These are phyloP conservation scores for Microbotryum saponariae DNA, from an alignment of 1,284 basidiomycete genomes.

Conservation along the genomic window DNA sequence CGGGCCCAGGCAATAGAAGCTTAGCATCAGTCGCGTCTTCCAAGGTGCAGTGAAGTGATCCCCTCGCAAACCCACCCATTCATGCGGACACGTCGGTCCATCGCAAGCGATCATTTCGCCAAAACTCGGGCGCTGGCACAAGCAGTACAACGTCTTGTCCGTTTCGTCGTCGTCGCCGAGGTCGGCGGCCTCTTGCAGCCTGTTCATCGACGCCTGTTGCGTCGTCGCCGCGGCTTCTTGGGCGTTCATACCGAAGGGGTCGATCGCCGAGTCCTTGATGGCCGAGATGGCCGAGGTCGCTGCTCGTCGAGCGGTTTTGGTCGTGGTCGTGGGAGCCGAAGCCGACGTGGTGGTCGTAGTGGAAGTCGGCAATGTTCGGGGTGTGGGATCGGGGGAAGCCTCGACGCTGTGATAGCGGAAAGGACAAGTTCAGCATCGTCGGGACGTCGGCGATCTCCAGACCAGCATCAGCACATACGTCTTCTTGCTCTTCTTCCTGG, in stretches of 20 bases:
- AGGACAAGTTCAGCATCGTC: not conserved
- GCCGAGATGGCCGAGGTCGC: not conserved
- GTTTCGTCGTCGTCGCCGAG: constrained; percentile 49
- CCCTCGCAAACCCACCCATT: constrained; percentile 66
- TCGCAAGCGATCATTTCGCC: constrained; percentile 99
- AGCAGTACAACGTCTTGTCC: constrained; percentile 72
- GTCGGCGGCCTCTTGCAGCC: constrained; percentile 8
- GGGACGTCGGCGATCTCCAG: not conserved
- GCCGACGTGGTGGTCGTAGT: too few species aligned
- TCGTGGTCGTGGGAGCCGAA: not conserved
- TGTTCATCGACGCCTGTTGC: not conserved
- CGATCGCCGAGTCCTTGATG: not conserved
- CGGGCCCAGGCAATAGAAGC: not conserved
- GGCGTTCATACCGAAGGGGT: not conserved
- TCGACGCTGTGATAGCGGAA: not conserved
- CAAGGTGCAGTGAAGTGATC: too few species aligned
- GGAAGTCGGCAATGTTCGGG: constrained; percentile 2
- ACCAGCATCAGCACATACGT: constrained; percentile 12
- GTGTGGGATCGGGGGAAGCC: constrained; percentile 16
- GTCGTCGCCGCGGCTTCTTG: not conserved
- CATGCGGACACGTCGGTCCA: constrained; percentile 71
- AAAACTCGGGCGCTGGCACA: constrained; percentile 76
- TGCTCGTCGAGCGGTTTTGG: not conserved
- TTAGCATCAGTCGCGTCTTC: not conserved
- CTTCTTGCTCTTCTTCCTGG: constrained; percentile 29